Conservation (phyloP, 2,329 filamentous ascomycete species). For the Pyrenochaeta sp. region DNA sequence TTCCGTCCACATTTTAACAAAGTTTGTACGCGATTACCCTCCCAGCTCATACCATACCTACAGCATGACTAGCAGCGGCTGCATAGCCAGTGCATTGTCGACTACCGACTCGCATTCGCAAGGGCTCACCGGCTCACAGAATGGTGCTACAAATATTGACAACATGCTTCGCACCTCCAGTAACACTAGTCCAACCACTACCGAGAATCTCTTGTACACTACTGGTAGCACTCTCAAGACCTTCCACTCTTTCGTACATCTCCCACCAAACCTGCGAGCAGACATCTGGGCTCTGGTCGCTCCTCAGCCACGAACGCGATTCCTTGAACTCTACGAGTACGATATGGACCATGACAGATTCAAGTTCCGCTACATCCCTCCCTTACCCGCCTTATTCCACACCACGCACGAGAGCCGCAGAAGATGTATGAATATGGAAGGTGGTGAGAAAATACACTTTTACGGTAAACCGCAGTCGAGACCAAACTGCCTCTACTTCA, state of each 20-base stretch:
- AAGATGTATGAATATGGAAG: conserved; percentile 13
- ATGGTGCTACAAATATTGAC: background rate
- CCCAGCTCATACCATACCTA: too few relatives aligned
- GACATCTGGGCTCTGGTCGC: conserved; percentile 12
- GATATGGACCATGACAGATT: conserved; percentile 4
- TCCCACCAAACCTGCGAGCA: conserved; percentile 1
- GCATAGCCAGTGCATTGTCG: background rate
- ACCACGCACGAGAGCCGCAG: conserved; percentile 9
- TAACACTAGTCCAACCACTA: background rate
- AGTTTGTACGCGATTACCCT: background rate
- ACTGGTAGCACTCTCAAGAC: background rate
- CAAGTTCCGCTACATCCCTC: conserved; percentile 22
- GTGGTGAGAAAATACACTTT: conserved; percentile 14
- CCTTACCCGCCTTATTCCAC: conserved; percentile 17
- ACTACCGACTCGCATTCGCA: conserved; percentile 1
- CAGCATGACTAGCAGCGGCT: too few relatives aligned
- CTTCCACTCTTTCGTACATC: conserved; percentile 6
- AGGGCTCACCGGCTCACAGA: conserved; percentile 1
- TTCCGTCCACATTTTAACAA: too few relatives aligned
- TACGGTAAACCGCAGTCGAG: background rate
- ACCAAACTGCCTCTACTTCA: conserved; percentile 14
- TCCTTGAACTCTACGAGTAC: conserved; percentile 20
- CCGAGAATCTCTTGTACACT: background rate
- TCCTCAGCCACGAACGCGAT: conserved; percentile 17
- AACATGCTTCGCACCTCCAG: background rate